Evolutionary conservation across 139 green algal genomes (phyloP), one percentile per base, ranked within the genome.

Genomic region (Chlamydomonas sp.): DNA sequence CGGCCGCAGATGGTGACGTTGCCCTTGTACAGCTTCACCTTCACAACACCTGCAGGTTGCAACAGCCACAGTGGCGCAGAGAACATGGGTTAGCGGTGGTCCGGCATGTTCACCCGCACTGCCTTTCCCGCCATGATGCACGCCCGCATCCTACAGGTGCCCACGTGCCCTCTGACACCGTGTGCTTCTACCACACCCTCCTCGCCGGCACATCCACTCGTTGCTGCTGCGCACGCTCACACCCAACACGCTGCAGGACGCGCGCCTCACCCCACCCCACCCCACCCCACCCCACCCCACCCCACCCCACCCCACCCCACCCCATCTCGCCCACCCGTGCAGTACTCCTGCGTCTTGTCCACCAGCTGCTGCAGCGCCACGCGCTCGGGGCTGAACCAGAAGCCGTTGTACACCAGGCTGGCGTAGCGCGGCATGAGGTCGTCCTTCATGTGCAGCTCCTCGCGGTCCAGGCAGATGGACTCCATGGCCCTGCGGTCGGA

Each of bases 1-100:
- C 94, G 92, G 73, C 94, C 94, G n/a, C 86, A 78, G 14, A 95
- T 88, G 6, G 76, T 93, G 10, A 93, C 89, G 85, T 94, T 96
- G 85, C 93, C 93, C 93, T 98, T 99, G 95, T 98, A 99, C 73
- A 98, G 94, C 95, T 99, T 99, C 9, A 99, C 76, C 18, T 95
- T 92, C 20, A 99, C 96, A n/a, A 92, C 95, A 67, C 97, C 97
- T 83, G 91, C 93, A 83, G 91, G 88, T 76, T 49, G 31, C 31
- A 49, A 49, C 31, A 49, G 31, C 31, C 57, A 59, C 5, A 14
- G 31, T 15, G 61, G 20, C 5, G n/a, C 20, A n/a, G 74, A 57
- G 10, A 12, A n/a, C 6, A 2, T 64, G 74, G 57, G 72, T 20
- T 59, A 10, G 72, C 14, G 69, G 69, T 7, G 69, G 12, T 75